Base-by-base conservation (phyloP, 306 rosid genomes). In the Cucumis cinereus region DNA sequence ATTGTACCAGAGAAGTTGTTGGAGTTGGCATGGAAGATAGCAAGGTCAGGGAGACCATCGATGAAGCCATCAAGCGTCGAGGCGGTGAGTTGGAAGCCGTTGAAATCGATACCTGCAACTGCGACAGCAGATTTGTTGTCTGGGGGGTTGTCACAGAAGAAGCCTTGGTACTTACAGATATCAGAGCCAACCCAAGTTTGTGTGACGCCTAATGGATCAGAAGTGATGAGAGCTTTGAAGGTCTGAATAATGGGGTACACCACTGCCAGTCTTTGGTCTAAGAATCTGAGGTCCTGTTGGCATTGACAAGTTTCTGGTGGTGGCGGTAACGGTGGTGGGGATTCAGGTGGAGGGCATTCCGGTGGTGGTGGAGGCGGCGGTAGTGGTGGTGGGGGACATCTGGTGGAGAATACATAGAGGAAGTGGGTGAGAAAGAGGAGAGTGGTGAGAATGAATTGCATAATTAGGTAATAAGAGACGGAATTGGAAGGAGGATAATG, bases 21-120 rank as follows among this genome's bases (percentile, higher is more conserved):
- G 77, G 89, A 81, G 77, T 86, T 86, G 10, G 87, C 89, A 30
- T 86, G 89, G 78, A 86, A 86, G 56, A 86, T 13, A 16, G 89
- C 87, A 8, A 86, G 71, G 74, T 86, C 87, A 3, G 84, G 86
- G 43, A 86, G 79, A 23, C 23, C 60, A 13, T 83, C 84, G 10
- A 86, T 78, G 82, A 86, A 84, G 70, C 87, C 89, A 10, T 77
- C 87, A 17, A 86, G 79, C 35, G 84, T 40, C 5, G 89, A 82
- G 14, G 86, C 89, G 0, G 62, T 57, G 59, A 86, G 87, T 10
- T 84, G 79, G 79, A 77, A 86, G 84, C 89, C 89, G 10, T 86
- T 86, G 80, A 86, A 86, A 61, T 83, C 89, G 7, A 86, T 47
- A 66, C 80, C 73, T 17, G 87, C 87, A 1, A 86, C 6, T 4